phyloP scores from a whole-genome alignment of 1,139 yeast genomes.

The Geotrichum citri-aurantii region DNA sequence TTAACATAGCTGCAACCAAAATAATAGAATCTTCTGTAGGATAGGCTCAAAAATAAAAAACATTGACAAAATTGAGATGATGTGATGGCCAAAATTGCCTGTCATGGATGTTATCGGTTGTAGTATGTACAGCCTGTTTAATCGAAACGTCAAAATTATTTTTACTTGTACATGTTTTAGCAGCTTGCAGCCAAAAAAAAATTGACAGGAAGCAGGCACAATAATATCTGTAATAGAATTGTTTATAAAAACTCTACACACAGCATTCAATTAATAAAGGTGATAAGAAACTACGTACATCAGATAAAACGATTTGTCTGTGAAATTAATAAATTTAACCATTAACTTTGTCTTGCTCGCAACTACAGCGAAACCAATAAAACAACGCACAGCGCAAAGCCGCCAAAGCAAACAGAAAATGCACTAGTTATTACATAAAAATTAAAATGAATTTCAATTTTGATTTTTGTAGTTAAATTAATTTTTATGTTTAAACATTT shows the following conservation, averaged over 20 bases:
- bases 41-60: no score
- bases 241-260: background rate
- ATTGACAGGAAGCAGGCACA: background rate
- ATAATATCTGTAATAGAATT: background rate
- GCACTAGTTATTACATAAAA: background rate
- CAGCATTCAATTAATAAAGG: background rate
- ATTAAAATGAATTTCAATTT: background rate
- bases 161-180: no score
- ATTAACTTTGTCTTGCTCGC: background rate
- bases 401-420: background rate
- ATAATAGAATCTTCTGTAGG: no score
- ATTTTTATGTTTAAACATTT: background rate
- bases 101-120: no score
- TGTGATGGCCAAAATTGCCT: no score
- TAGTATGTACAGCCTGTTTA: background rate
- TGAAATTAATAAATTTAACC: background rate
- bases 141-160: no score
- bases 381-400: background rate
- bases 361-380: background rate
- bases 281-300: background rate
- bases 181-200: background rate
- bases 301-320: background rate
- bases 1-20: no score
- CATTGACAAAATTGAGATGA: no score
- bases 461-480: background rate